These are phyloP conservation scores for Phaseolus lunatus DNA, from an alignment of 306 rosid species.

Conservation along the genomic window DNA sequence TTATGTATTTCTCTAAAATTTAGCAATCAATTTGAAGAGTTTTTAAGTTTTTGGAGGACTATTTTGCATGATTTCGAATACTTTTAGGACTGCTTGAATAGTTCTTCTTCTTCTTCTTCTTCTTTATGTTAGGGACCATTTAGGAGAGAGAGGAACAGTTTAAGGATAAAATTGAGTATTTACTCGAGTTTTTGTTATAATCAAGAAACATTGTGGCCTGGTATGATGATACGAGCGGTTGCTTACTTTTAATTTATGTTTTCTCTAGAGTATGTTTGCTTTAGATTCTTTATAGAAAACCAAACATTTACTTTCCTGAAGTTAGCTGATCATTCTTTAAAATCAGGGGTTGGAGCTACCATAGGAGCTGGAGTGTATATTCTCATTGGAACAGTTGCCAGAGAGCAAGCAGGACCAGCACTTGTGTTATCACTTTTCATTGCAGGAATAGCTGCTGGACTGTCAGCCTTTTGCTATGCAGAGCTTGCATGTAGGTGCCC, in stretches of 20 bases:
- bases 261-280: slow-evolving; percentile 3
- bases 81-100: not conserved
- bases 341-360: slow-evolving; percentile 88
- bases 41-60: not conserved
- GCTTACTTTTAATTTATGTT: slow-evolving; percentile 32
- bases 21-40: not conserved
- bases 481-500: slow-evolving; percentile 98
- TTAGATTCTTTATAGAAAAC: slow-evolving; percentile 23
- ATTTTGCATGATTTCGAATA: not conserved
- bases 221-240: slow-evolving; percentile 1
- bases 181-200: not conserved
- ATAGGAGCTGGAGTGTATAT: slow-evolving; percentile 99
- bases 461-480: slow-evolving; percentile 92
- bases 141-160: not conserved
- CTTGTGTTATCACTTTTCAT: slow-evolving; percentile 77
- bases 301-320: not conserved
- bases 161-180: not conserved
- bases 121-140: not conserved
- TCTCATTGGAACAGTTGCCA: slow-evolving; percentile 96
- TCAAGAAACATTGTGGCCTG: slow-evolving; percentile 1
- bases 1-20: not conserved
- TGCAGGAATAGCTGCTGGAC: slow-evolving; percentile 92
- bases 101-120: not conserved
- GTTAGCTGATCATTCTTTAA: slow-evolving; percentile 39
- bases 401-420: slow-evolving; percentile 93